phyloP scores from a whole-genome alignment of 2,329 filamentous ascomycete genomes.

The Sordariomycetes sp. region DNA sequence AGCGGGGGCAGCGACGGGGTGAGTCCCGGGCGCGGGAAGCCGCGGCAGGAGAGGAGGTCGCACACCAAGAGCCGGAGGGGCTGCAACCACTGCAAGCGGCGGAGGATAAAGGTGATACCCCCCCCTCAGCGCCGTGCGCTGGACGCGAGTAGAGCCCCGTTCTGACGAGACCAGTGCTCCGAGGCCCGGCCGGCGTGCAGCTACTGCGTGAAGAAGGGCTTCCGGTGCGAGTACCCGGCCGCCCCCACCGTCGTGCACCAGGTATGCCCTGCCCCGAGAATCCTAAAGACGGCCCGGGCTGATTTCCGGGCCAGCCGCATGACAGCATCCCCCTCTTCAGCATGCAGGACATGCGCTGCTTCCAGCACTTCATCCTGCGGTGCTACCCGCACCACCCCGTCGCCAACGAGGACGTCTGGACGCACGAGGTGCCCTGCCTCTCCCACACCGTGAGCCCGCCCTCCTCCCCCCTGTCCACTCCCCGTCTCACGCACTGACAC shows the following conservation, averaged over 20 bases:
- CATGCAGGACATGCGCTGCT: constrained; percentile 56
- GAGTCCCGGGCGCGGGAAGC: neutral
- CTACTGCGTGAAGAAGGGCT: constrained; percentile 50
- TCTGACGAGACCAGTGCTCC: constrained; percentile 38
- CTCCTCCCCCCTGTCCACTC: too few relatives aligned
- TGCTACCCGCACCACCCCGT: constrained; percentile 56
- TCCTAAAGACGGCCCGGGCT: neutral
- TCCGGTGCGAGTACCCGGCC: constrained; percentile 53
- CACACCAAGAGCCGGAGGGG: constrained; percentile 57
- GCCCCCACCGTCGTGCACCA: constrained; percentile 34
- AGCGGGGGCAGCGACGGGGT: neutral
- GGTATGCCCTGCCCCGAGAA: neutral
- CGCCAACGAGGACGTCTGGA: constrained; percentile 56
- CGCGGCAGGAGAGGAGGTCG: constrained; percentile 36
- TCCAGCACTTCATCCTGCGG: constrained; percentile 53
- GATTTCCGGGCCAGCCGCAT: constrained; percentile 29
- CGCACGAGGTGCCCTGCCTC: constrained; percentile 54
- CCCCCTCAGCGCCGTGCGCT: too few relatives aligned
- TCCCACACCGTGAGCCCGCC: constrained; percentile 45
- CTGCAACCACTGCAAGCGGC: constrained; percentile 57
- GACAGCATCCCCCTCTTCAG: constrained; percentile 47
- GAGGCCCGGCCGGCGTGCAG: constrained; percentile 53
- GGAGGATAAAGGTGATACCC: constrained; percentile 53
- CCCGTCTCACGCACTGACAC: constrained; percentile 6
- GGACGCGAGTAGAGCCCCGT: neutral